Base-by-base conservation (phyloP, 1,139 yeast genomes). In the Pichia norvegensis region DNA sequence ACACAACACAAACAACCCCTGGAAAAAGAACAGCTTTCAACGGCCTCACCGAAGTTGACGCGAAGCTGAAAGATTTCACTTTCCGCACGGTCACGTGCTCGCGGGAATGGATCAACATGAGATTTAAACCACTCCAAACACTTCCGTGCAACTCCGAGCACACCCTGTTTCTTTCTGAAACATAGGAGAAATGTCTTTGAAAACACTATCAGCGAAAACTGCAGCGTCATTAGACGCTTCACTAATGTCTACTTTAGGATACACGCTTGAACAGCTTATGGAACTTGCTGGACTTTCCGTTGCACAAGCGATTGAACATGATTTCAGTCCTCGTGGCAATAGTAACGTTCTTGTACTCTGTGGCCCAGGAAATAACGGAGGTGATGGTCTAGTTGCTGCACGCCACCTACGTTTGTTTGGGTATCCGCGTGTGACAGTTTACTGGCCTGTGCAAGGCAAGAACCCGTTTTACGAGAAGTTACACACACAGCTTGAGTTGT, bases 291-390 rank as follows among this genome's bases (percentile, higher is more conserved):
- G 98, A 0, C 71, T 90, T 29, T 79, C 97, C 1, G 97, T 90
- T 11, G 97, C 98, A 5, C 87, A 88, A 56, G 88, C 95, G 0
- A 73, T 90, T 2, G 79, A 76, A 58, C 73, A 72, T 47, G 72
- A 80, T 35, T 85, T 70, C 49, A 86, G 92, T 9, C 84, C 85
- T 8, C 19, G 42, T 3, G 45, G 62, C 33, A 51, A 63, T 45
- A 63, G 66, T 20, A 69, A 68, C 37, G 79, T 90, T 0, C 66
- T 90, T 42, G 76, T 92, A 3, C 68, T 90, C 8, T 87, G 82
- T 8, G 98, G 98, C 0, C 97, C 97, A 0, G 98, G 98, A 1
- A 92, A 92, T 59, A 92, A 92, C 59, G 97, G 90, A 3, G 98
- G 98, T 1, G 98, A 92, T 63, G 98, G 98, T 0, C 68, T 92